Conservation (phyloP, 306 rosid species). For the Glycine latifolia region DNA sequence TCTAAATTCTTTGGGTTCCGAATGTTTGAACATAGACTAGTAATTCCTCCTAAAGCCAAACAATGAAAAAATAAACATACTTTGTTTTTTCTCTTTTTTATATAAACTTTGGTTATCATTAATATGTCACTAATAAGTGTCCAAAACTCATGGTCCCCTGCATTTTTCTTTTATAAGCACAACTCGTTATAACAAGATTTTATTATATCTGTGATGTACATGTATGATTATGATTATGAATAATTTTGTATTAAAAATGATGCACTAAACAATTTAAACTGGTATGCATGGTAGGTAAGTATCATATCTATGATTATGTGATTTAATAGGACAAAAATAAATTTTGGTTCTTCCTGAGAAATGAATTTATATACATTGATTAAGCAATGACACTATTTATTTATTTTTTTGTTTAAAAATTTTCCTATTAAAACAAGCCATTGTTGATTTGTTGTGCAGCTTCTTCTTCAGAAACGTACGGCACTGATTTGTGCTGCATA, state of each 20-base stretch:
- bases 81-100: neutral
- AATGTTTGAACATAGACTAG: constrained; percentile 1
- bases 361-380: neutral
- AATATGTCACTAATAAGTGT: constrained; percentile 16
- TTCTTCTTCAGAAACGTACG: constrained; percentile 17
- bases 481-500: neutral
- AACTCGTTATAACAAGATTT: constrained; percentile 22
- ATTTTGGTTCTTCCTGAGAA: neutral
- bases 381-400: neutral
- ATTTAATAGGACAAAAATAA: constrained; percentile 22
- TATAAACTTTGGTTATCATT: neutral
- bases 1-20: constrained; percentile 14
- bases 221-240: constrained; percentile 4
- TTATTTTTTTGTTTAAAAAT: neutral
- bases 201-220: neutral
- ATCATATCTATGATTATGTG: constrained; percentile 35
- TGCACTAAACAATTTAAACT: constrained; percentile 7
- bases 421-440: neutral
- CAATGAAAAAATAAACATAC: neutral
- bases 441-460: neutral
- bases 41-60: constrained; percentile 16
- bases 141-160: constrained; percentile 35
- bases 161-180: neutral
- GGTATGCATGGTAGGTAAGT: constrained; percentile 18
- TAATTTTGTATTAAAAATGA: constrained; percentile 33